Evolutionary conservation across 1,284 basidiomycete species (phyloP).

Genomic region (Exsudoporus floridanus): DNA sequence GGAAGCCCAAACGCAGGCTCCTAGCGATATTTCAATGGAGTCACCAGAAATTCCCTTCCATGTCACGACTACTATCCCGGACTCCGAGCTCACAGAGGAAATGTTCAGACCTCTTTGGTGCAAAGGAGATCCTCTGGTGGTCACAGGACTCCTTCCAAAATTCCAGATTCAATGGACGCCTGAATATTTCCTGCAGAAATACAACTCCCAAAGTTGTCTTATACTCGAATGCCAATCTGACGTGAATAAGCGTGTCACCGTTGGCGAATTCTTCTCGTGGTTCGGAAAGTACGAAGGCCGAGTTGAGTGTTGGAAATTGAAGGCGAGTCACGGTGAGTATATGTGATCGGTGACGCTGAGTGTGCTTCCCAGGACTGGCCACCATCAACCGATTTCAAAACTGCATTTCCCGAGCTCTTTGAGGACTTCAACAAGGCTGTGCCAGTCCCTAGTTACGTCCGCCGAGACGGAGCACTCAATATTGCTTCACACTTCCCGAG

Average conservation of each 20-base stretch:
- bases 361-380: slow-evolving; percentile 79
- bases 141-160: slow-evolving; percentile 59
- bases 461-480: slow-evolving; percentile 86
- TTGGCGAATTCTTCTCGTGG: slow-evolving; percentile 76
- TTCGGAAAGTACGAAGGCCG: slow-evolving; percentile 70
- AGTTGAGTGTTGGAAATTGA: slow-evolving; percentile 75
- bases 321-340: slow-evolving; percentile 46
- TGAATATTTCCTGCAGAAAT: slow-evolving; percentile 72
- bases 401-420: slow-evolving; percentile 83
- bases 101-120: slow-evolving; percentile 72
- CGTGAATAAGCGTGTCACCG: slow-evolving; percentile 57
- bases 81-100: slow-evolving; percentile 55
- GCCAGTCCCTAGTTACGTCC: slow-evolving; percentile 85
- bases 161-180: slow-evolving; percentile 80
- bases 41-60: slow-evolving; percentile 41
- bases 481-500: slow-evolving; percentile 85
- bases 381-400: slow-evolving; percentile 78
- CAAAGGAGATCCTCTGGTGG: slow-evolving; percentile 73
- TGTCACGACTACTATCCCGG: slow-evolving; percentile 45
- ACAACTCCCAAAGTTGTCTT: slow-evolving; percentile 65
- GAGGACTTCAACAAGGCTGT: slow-evolving; percentile 82
- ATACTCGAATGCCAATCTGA: slow-evolving; percentile 82
- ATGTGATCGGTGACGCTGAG: slow-evolving; percentile 1
- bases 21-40: slow-evolving; percentile 21
- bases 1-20: slow-evolving; percentile 11